Percentiles rank a stretch among this genome's conserved stretches.
Evolutionary conservation across 129 eudicot species (phyloP).

Genomic region (Arctium lappa): DNA sequence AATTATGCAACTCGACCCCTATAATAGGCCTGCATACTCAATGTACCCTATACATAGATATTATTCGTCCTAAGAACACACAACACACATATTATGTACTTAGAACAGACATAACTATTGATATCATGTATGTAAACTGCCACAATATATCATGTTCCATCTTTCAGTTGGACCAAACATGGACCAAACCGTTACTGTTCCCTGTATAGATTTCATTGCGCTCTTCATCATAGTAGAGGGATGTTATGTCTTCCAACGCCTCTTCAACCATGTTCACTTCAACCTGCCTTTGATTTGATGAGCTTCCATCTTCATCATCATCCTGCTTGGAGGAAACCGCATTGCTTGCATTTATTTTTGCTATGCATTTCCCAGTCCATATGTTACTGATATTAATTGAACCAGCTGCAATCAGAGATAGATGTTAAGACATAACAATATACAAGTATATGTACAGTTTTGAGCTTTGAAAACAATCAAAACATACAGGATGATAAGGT

Average conservation of each 20-base stretch:
- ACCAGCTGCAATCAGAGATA: conserved; percentile 26
- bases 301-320: conserved; percentile 17
- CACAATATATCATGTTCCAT: not conserved
- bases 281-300: conserved; percentile 18
- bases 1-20: not conserved
- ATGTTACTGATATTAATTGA: conserved; percentile 33
- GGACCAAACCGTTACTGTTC: conserved; percentile 43
- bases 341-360: conserved; percentile 38
- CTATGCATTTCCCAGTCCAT: conserved; percentile 47
- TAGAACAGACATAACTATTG: not conserved
- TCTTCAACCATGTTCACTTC: conserved; percentile 37
- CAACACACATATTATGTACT: conserved; percentile 17
- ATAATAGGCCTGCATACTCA: not conserved
- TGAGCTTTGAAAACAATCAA: no score
- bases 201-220: conserved; percentile 54
- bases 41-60: not conserved
- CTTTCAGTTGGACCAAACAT: conserved; percentile 49
- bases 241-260: conserved; percentile 47
- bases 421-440: not conserved
- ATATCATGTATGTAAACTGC: not conserved
- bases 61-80: not conserved
- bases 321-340: conserved; percentile 5
- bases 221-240: conserved; percentile 46
- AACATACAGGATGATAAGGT: no score
- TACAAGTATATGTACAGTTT: not conserved